phyloP scores from a whole-genome alignment of 306 rosid genomes.

The Vachellia pachyceras region DNA sequence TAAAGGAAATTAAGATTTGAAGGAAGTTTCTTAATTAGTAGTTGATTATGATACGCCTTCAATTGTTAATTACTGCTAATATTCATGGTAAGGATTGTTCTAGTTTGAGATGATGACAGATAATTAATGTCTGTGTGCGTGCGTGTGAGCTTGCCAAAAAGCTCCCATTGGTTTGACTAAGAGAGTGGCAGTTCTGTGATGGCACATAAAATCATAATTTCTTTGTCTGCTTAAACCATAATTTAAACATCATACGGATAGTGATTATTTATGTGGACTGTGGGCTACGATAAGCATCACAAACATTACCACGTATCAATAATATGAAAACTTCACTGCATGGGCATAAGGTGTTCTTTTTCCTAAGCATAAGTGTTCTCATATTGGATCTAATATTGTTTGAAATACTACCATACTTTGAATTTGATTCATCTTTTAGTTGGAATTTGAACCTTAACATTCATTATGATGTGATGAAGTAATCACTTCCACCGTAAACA shows the following conservation, averaged over 20 bases:
- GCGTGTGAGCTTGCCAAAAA: background rate
- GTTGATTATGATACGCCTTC: conserved; percentile 34
- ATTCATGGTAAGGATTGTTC: background rate
- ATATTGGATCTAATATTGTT: too few species aligned
- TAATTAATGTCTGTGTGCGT: background rate
- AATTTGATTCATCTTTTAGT: too few species aligned
- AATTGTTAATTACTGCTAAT: conserved; percentile 16
- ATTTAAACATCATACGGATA: background rate
- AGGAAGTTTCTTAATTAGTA: background rate
- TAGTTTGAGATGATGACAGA: conserved; percentile 6
- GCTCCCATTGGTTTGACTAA: background rate
- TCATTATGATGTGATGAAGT: too few species aligned
- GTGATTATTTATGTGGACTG: background rate
- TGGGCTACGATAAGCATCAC: background rate
- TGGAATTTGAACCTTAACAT: too few species aligned
- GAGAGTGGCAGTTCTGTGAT: background rate
- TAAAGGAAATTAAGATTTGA: conserved; percentile 3
- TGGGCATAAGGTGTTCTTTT: background rate
- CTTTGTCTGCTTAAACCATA: background rate
- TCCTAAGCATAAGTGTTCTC: too few species aligned
- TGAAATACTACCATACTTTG: too few species aligned
- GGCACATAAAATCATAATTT: background rate
- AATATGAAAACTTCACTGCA: background rate
- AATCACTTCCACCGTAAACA: too few species aligned
- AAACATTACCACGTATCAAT: background rate